These are phyloP conservation scores for Candida adriatica DNA, from an alignment of 805 yeast genomes.

Conservation along the genomic window DNA sequence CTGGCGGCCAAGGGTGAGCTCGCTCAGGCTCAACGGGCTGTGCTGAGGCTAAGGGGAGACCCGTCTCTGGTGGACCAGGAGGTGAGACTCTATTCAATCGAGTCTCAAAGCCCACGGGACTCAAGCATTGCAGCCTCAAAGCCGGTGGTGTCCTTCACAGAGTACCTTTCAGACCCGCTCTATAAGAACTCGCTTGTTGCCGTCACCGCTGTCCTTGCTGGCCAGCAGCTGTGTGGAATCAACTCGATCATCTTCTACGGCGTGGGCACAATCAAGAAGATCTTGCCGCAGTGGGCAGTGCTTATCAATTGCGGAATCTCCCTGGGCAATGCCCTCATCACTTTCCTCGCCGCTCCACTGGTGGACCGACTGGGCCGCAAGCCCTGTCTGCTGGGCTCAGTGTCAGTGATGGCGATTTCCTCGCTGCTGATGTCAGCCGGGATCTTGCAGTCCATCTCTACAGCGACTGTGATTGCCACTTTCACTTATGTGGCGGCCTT, in stretches of 20 bases:
- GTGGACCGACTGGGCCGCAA: constrained; percentile 76
- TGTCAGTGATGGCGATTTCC: constrained; percentile 59
- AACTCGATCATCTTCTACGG: constrained; percentile 93
- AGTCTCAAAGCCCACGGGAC: constrained; percentile 2
- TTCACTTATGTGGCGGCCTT: constrained; percentile 74
- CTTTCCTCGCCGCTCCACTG: constrained; percentile 64
- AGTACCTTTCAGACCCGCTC: constrained; percentile 44
- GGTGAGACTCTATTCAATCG: constrained; percentile 6
- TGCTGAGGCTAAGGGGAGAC: constrained; percentile 30
- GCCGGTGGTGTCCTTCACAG: constrained; percentile 22
- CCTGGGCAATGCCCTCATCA: constrained; percentile 63
- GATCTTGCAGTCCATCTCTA: constrained; percentile 40
- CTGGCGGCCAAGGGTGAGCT: constrained; percentile 41
- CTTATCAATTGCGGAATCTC: constrained; percentile 73
- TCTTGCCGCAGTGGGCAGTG: constrained; percentile 68
- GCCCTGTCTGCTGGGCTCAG: constrained; percentile 61
- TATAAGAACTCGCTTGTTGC: constrained; percentile 55
- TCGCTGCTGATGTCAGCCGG: constrained; percentile 63
- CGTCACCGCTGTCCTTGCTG: constrained; percentile 65
- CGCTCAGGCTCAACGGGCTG: constrained; percentile 33
- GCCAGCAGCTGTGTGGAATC: constrained; percentile 91
- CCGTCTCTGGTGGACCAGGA: constrained; percentile 15
- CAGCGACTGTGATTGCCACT: constrained; percentile 54
- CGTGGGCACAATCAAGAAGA: constrained; percentile 66
- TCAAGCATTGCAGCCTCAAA: constrained; percentile 1